Percentiles rank a stretch among this genome's conserved stretches.
phyloP scores from a whole-genome alignment of 148 eudicot species.

The Persicaria tinctoria region DNA sequence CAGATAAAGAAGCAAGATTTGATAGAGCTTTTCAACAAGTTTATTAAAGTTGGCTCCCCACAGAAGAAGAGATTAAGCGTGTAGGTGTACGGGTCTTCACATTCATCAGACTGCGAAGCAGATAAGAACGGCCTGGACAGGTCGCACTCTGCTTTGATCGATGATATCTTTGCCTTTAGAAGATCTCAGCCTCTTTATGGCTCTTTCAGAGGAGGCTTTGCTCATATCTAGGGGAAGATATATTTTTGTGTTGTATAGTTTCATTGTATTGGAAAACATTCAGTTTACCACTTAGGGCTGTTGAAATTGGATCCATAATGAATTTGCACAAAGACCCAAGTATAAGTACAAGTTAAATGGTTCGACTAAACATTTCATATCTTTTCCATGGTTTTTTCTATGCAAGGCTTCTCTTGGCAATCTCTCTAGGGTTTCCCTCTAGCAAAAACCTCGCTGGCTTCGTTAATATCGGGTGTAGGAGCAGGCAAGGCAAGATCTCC shows the following conservation, averaged over 20 bases:
- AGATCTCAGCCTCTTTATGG: conserved; percentile 80
- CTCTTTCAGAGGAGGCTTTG: conserved; percentile 73
- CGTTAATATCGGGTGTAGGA: too few relatives aligned
- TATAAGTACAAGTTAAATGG: too few relatives aligned
- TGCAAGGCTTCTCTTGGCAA: too few relatives aligned
- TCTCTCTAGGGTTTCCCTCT: too few relatives aligned
- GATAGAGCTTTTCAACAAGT: conserved; percentile 63
- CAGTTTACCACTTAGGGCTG: too few relatives aligned
- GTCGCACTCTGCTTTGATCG: conserved; percentile 38
- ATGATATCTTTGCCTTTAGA: conserved; percentile 68
- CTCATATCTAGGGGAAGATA: conserved; percentile 32
- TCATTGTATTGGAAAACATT: too few relatives aligned
- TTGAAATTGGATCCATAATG: too few relatives aligned
- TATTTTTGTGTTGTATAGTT: not conserved
- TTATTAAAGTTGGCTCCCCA: conserved; percentile 65
- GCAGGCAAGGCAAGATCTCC: conserved; percentile 34
- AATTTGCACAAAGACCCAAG: too few relatives aligned
- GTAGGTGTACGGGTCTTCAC: conserved; percentile 61
- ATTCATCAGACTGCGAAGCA: conserved; percentile 49
- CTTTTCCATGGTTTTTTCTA: too few relatives aligned
- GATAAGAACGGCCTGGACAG: conserved; percentile 35
- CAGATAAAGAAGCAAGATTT: conserved; percentile 61
- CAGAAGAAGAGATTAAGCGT: conserved; percentile 60
- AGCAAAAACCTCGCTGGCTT: too few relatives aligned
- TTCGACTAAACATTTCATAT: too few relatives aligned